phyloP scores from a whole-genome alignment of 371 early-diverging fungal genomes.

The Gilbertella persicaria region DNA sequence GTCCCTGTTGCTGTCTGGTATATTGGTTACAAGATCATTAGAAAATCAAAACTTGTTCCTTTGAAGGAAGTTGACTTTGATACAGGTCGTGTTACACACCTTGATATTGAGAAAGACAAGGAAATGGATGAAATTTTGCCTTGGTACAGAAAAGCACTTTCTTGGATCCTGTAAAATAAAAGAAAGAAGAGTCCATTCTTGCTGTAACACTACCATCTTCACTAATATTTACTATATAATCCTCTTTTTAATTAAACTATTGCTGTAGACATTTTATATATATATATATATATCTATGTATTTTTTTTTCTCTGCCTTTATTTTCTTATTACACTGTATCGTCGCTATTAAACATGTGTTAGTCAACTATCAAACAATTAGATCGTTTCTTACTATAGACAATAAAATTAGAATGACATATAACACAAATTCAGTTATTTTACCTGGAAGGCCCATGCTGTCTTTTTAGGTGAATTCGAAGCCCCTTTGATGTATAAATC shows the following conservation, averaged over 20 bases:
- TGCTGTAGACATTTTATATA: too few species aligned
- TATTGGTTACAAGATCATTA: conserved; percentile 47
- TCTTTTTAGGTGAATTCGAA: conserved; percentile 77
- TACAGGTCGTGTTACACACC: conserved; percentile 31
- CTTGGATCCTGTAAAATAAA: conserved; percentile 19
- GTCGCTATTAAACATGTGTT: conserved; percentile 21
- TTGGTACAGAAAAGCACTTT: conserved; percentile 23
- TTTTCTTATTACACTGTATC: conserved; percentile 23
- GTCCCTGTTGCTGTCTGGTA: conserved; percentile 49
- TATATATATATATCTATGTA: neutral
- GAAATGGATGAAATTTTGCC: conserved; percentile 20
- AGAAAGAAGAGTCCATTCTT: neutral
- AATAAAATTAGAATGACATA: neutral
- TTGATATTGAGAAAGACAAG: conserved; percentile 37
- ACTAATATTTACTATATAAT: conserved; percentile 4
- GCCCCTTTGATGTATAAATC: conserved; percentile 69
- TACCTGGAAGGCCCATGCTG: conserved; percentile 84
- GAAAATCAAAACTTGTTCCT: conserved; percentile 56
- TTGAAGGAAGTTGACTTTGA: conserved; percentile 46
- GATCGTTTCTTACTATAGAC: conserved; percentile 16
- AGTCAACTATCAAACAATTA: neutral
- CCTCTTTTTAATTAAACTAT: neutral
- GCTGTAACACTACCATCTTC: neutral
- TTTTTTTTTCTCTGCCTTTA: neutral
- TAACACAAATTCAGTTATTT: neutral